Percentiles rank a stretch among this genome's conserved stretches.
These are phyloP conservation scores for Saturnispora bothae DNA, from an alignment of 805 yeast genomes.

Conservation along the genomic window DNA sequence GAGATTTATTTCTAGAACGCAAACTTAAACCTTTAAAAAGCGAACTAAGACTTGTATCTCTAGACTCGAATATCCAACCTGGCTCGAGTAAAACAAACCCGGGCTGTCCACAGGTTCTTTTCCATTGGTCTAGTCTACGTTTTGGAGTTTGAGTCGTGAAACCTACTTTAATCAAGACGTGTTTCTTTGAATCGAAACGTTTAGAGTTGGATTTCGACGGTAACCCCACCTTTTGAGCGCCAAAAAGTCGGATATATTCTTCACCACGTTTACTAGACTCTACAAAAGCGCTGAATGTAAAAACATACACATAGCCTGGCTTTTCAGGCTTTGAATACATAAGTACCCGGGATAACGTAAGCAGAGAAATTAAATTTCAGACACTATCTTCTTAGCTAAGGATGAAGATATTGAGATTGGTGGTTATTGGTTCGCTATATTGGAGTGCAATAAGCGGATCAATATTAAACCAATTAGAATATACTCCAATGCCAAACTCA, in stretches of 20 bases:
- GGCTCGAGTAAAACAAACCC: conserved; percentile 33
- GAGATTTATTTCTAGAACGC: conserved; percentile 2
- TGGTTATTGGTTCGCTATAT: background rate
- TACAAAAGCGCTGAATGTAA: conserved; percentile 35
- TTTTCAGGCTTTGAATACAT: background rate
- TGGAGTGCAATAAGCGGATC: background rate
- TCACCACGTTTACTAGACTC: conserved; percentile 13
- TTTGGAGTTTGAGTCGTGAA: conserved; percentile 39
- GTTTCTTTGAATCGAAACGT: conserved; percentile 28
- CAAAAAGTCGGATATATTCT: conserved; percentile 31
- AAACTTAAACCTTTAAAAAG: background rate
- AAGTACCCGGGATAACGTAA: background rate
- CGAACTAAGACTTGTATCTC: background rate
- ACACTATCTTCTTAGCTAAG: too few species aligned
- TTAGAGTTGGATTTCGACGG: conserved; percentile 27
- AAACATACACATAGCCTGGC: conserved; percentile 40
- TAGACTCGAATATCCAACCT: conserved; percentile 8
- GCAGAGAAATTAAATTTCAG: too few species aligned
- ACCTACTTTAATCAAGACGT: conserved; percentile 41
- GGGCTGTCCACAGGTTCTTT: conserved; percentile 36
- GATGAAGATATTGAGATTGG: too few species aligned
- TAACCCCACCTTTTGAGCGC: conserved; percentile 15
- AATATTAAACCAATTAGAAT: background rate
- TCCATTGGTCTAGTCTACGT: conserved; percentile 41
- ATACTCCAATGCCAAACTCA: background rate